These are phyloP conservation scores for Apiospora marii DNA, from an alignment of 2,329 filamentous ascomycete species.

Conservation along the genomic window DNA sequence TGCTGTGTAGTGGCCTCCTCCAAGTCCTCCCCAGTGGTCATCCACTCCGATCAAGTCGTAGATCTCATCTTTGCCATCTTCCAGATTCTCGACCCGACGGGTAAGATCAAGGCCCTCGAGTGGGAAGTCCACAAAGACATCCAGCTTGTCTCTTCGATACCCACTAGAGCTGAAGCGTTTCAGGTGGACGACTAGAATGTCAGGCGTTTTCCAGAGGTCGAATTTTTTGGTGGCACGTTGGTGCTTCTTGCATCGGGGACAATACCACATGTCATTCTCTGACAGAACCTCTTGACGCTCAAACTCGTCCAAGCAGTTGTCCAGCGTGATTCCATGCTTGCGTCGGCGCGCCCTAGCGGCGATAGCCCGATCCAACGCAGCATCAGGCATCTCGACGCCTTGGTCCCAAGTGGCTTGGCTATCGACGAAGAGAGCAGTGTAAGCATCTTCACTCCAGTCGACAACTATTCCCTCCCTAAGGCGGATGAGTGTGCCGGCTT, in stretches of 20 bases:
- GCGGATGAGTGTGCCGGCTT: conserved; percentile 73
- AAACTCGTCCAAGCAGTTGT: conserved; percentile 94
- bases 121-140: conserved; percentile 90
- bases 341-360: conserved; percentile 69
- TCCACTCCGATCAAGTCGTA: conserved; percentile 97
- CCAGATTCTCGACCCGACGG: conserved; percentile 78
- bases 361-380: conserved; percentile 70
- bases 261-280: conserved; percentile 97
- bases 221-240: conserved; percentile 94
- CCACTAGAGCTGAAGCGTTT: conserved; percentile 93
- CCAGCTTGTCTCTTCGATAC: conserved; percentile 87
- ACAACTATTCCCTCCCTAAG: conserved; percentile 86
- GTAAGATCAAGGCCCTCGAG: conserved; percentile 86
- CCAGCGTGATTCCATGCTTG: conserved; percentile 81
- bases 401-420: conserved; percentile 63
- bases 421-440: conserved; percentile 74
- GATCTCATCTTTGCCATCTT: conserved; percentile 80
- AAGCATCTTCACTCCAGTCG: conserved; percentile 80
- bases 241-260: conserved; percentile 93
- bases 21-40: conserved; percentile 92
- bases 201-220: conserved; percentile 94
- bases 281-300: conserved; percentile 93
- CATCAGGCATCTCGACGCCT: conserved; percentile 63
- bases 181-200: conserved; percentile 92
- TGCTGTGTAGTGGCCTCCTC: conserved; percentile 95